Percentiles rank a stretch among this genome's conserved stretches.
These are phyloP conservation scores for Solanum virginianum DNA, from an alignment of 257 asterid genomes.

Conservation along the genomic window DNA sequence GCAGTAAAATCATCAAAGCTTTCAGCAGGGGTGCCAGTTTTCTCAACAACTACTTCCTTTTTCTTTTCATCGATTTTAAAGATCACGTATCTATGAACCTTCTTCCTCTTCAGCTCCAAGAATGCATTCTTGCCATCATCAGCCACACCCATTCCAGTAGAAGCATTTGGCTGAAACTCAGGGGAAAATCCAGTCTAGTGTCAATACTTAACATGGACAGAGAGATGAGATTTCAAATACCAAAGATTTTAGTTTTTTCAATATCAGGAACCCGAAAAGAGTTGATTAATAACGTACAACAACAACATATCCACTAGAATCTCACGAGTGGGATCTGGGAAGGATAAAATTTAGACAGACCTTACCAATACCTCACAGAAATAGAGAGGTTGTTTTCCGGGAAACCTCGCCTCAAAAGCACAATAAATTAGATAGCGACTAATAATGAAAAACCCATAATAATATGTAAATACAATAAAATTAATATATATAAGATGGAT, in stretches of 20 bases:
- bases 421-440: no score
- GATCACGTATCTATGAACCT: slow-evolving; percentile 43
- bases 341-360: no score
- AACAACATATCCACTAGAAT: no score
- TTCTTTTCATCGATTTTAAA: slow-evolving; percentile 59
- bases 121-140: slow-evolving; percentile 43
- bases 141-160: slow-evolving; percentile 49
- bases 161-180: slow-evolving; percentile 35
- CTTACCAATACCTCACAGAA: no score
- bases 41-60: slow-evolving; percentile 55
- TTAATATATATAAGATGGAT: no score
- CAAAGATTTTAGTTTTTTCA: background rate
- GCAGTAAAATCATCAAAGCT: slow-evolving; percentile 42
- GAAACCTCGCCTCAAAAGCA: no score
- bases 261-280: no score
- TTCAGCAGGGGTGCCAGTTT: slow-evolving; percentile 44
- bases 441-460: no score
- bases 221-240: background rate
- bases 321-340: no score
- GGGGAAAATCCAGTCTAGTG: background rate
- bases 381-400: no score
- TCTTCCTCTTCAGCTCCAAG: slow-evolving; percentile 54
- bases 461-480: no score
- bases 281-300: no score
- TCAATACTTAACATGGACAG: background rate